Percentiles rank a stretch among this genome's conserved stretches.
Evolutionary conservation across 805 yeast species (phyloP).

Genomic region (Pichia occidentalis): DNA sequence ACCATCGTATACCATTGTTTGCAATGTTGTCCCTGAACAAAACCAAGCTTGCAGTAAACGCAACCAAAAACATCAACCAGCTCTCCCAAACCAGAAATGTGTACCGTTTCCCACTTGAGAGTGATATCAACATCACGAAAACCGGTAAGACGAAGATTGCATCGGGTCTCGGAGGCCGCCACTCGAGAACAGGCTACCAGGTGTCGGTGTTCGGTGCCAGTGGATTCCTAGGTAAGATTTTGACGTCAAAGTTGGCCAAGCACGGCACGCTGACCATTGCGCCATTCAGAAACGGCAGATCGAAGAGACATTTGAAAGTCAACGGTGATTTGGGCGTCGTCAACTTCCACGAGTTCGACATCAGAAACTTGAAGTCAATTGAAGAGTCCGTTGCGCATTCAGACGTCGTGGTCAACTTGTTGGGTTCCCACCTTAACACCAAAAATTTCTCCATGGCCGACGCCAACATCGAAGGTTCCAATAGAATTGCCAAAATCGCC

Average conservation of each 20-base stretch:
- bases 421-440: slow-evolving; percentile 71
- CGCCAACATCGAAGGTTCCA: slow-evolving; percentile 71
- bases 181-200: slow-evolving; percentile 81
- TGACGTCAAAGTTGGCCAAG: slow-evolving; percentile 66
- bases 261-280: slow-evolving; percentile 74
- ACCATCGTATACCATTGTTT: no score
- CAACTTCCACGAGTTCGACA: slow-evolving; percentile 74
- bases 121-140: slow-evolving; percentile 66
- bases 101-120: slow-evolving; percentile 33
- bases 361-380: slow-evolving; percentile 68
- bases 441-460: slow-evolving; percentile 80
- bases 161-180: slow-evolving; percentile 75
- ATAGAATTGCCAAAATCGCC: slow-evolving; percentile 68
- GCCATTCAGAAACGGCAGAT: slow-evolving; percentile 78
- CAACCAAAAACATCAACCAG: slow-evolving; percentile 8
- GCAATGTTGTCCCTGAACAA: slow-evolving; percentile 8
- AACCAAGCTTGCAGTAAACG: slow-evolving; percentile 8
- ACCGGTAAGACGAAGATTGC: slow-evolving; percentile 67
- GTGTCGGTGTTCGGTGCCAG: slow-evolving; percentile 84
- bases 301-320: slow-evolving; percentile 71
- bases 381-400: slow-evolving; percentile 73
- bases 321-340: slow-evolving; percentile 86
- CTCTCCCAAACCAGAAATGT: slow-evolving; percentile 17
- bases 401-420: slow-evolving; percentile 74
- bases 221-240: slow-evolving; percentile 71